phyloP scores from a whole-genome alignment of 352 stramenopile species.

The Peronospora belbahrii region DNA sequence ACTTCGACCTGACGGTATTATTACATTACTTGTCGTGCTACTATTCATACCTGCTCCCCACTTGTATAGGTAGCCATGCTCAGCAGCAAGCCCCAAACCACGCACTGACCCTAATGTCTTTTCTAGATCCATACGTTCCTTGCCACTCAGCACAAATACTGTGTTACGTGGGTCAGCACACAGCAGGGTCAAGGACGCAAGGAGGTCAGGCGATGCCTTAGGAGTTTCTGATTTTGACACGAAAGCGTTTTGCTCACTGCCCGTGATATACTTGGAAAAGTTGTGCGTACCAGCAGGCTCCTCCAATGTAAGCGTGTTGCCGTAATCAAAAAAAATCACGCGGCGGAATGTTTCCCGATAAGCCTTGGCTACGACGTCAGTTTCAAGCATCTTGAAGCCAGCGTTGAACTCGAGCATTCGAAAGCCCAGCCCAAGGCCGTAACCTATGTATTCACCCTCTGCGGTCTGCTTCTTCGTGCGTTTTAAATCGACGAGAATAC shows the following conservation, averaged over 20 bases:
- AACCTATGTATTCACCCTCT: slow-evolving; percentile 90
- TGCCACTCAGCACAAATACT: slow-evolving; percentile 98
- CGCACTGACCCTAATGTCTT: slow-evolving; percentile 91
- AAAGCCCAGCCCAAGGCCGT: slow-evolving; percentile 94
- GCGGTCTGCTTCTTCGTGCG: slow-evolving; percentile 78
- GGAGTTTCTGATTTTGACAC: slow-evolving; percentile 23
- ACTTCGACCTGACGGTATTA: slow-evolving; percentile 10
- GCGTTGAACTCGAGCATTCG: slow-evolving; percentile 94
- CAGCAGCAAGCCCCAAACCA: slow-evolving; percentile 92
- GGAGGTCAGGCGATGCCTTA: slow-evolving; percentile 58
- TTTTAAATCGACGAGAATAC: slow-evolving; percentile 97
- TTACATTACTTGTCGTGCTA: slow-evolving; percentile 20
- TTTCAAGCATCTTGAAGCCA: slow-evolving; percentile 93
- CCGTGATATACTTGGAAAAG: slow-evolving; percentile 80
- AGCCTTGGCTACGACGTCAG: slow-evolving; percentile 81
- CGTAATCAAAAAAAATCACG: slow-evolving; percentile 98
- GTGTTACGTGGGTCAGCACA: slow-evolving; percentile 93
- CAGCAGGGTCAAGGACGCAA: slow-evolving; percentile 87
- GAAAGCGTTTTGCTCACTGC: slow-evolving; percentile 22
- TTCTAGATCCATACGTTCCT: slow-evolving; percentile 91
- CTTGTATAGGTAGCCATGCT: slow-evolving; percentile 99
- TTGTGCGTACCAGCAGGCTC: slow-evolving; percentile 56
- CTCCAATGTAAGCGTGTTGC: slow-evolving; percentile 94
- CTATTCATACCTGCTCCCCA: slow-evolving; percentile 52
- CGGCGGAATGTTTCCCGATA: slow-evolving; percentile 83